Evolutionary conservation across 352 stramenopile species (phyloP).

Genomic region (Saprolegnia parasitica): DNA sequence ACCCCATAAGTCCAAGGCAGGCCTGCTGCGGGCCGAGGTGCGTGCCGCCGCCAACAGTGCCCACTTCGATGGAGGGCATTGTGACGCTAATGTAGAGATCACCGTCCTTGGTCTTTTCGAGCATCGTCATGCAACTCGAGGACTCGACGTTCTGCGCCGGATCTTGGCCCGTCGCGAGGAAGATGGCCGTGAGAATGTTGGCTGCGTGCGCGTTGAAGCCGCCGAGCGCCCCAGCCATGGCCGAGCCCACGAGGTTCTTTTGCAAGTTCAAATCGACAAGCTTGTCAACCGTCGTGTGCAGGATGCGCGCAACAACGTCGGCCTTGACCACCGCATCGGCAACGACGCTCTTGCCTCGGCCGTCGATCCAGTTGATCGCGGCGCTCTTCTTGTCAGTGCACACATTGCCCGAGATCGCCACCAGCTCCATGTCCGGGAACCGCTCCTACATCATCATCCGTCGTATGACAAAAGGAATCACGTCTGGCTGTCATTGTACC

Average conservation of each 20-base stretch:
- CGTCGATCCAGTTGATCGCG: conserved; percentile 91
- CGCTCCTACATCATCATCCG: conserved; percentile 25
- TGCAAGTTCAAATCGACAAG: conserved; percentile 85
- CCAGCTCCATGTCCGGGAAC: conserved; percentile 66
- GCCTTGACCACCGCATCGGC: conserved; percentile 79
- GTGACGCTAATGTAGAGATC: conserved; percentile 66
- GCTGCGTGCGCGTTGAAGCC: conserved; percentile 90
- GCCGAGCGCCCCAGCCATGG: conserved; percentile 81
- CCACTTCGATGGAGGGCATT: conserved; percentile 91
- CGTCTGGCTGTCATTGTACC: conserved; percentile 13
- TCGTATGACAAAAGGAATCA: neutral
- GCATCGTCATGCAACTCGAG: conserved; percentile 87
- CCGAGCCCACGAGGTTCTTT: conserved; percentile 90
- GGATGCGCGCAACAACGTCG: conserved; percentile 59
- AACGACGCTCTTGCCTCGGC: conserved; percentile 85
- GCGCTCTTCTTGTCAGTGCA: conserved; percentile 92
- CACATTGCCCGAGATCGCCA: conserved; percentile 88
- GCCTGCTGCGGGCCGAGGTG: conserved; percentile 74
- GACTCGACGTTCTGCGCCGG: conserved; percentile 90
- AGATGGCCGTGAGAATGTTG: conserved; percentile 91
- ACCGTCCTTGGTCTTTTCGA: conserved; percentile 76
- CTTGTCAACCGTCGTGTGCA: conserved; percentile 82
- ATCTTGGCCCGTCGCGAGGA: conserved; percentile 89
- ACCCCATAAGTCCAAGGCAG: conserved; percentile 75
- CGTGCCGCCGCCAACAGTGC: conserved; percentile 88